Percentiles rank a stretch among this genome's conserved stretches.
Conservation (phyloP, 257 asterid species). For the Plantago elongata region DNA sequence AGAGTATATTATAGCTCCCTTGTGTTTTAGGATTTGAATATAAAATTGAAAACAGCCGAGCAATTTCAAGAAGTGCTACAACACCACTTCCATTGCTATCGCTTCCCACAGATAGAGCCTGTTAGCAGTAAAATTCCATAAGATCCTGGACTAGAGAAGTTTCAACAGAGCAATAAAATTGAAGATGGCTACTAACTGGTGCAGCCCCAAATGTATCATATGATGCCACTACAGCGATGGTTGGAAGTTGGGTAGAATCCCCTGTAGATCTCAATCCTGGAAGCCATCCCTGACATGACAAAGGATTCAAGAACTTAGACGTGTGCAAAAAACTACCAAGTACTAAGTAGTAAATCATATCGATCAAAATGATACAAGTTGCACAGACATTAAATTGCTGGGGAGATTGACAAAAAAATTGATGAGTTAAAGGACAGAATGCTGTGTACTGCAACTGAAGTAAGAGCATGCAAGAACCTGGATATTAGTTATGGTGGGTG, state of each 20-base stretch:
- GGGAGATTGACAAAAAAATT: no score
- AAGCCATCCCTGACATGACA: slow-evolving; percentile 82
- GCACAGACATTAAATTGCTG: not conserved
- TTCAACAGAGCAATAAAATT: slow-evolving; percentile 5
- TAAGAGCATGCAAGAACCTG: slow-evolving; percentile 50
- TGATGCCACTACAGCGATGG: slow-evolving; percentile 96
- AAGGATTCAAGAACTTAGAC: slow-evolving; percentile 13
- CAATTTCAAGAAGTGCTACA: slow-evolving; percentile 85
- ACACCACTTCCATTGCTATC: slow-evolving; percentile 96
- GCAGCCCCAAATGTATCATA: slow-evolving; percentile 99
- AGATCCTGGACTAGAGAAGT: slow-evolving; percentile 20
- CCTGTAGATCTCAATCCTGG: slow-evolving; percentile 86
- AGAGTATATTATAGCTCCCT: slow-evolving; percentile 83
- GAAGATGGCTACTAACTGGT: slow-evolving; percentile 51
- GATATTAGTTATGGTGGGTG: slow-evolving; percentile 76
- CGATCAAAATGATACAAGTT: no score
- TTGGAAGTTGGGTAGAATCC: slow-evolving; percentile 86
- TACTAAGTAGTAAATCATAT: not conserved
- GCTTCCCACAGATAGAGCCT: slow-evolving; percentile 91
- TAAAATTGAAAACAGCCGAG: slow-evolving; percentile 81
- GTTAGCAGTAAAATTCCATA: slow-evolving; percentile 21
- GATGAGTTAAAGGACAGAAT: not conserved
- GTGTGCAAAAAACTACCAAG: not conserved
- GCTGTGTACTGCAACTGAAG: slow-evolving; percentile 12
- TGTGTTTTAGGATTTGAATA: slow-evolving; percentile 86